Conservation (phyloP, 192 early-diverging fungal species). For the Coemansia guatemalensis region DNA sequence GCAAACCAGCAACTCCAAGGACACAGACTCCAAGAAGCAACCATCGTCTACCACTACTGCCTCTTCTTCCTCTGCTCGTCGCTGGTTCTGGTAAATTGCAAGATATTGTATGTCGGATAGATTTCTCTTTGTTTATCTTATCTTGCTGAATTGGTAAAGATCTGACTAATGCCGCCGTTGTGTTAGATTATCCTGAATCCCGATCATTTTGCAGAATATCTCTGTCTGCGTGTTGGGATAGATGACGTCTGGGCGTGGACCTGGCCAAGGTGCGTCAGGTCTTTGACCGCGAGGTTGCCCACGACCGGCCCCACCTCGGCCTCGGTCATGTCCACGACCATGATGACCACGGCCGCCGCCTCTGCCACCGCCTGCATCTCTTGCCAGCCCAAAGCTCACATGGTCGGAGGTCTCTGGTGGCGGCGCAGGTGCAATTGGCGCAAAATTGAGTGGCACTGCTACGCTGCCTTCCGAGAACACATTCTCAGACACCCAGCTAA, state of each 20-base stretch:
- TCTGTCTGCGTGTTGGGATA: conserved; percentile 86
- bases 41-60: neutral
- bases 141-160: neutral
- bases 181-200: conserved; percentile 55
- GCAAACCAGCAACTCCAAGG: neutral
- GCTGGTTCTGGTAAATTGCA: conserved; percentile 43
- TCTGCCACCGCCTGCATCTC: conserved; percentile 5
- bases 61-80: conserved; percentile 23
- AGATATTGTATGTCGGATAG: neutral
- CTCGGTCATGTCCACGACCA: conserved; percentile 6
- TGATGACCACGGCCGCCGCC: conserved; percentile 12
- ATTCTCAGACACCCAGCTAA: conserved; percentile 65
- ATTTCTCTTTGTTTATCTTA: neutral
- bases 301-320: conserved; percentile 1
- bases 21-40: conserved; percentile 5
- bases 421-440: conserved; percentile 63
- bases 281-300: neutral
- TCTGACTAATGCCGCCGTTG: conserved; percentile 16
- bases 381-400: conserved; percentile 41
- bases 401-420: conserved; percentile 35
- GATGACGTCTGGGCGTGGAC: conserved; percentile 29
- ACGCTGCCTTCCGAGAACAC: conserved; percentile 56
- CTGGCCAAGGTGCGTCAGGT: conserved; percentile 10
- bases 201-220: conserved; percentile 68
- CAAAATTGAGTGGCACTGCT: conserved; percentile 78